These are phyloP conservation scores for Nicotiana paniculata DNA, from an alignment of 257 asterid species.

Conservation along the genomic window DNA sequence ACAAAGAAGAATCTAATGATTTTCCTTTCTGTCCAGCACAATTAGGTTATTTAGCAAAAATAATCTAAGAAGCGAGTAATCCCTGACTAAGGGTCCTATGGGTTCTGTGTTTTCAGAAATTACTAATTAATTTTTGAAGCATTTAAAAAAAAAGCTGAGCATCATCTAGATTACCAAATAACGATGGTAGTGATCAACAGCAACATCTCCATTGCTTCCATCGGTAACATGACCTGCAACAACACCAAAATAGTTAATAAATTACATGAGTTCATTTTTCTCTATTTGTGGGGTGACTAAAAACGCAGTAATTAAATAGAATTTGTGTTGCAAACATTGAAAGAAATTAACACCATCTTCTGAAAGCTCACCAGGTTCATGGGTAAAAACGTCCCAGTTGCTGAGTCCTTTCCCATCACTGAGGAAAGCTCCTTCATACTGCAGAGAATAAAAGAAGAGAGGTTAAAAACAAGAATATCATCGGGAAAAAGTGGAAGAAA, in stretches of 20 bases:
- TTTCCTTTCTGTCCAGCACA: no score
- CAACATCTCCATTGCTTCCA: slow-evolving; percentile 47
- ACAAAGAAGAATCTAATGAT: no score
- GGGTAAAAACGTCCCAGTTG: slow-evolving; percentile 48
- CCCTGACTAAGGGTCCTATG: neutral
- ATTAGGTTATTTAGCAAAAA: no score
- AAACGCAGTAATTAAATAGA: no score
- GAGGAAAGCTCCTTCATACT: slow-evolving; percentile 44
- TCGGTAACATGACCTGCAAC: slow-evolving; percentile 34
- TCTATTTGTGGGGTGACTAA: no score
- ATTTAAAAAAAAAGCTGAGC: neutral
- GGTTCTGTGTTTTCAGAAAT: neutral
- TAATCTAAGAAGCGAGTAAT: neutral
- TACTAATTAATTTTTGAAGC: neutral
- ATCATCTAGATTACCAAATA: slow-evolving; percentile 19
- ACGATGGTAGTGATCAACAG: slow-evolving; percentile 46
- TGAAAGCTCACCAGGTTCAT: slow-evolving; percentile 20
- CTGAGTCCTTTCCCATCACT: slow-evolving; percentile 42
- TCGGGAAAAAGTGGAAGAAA: neutral
- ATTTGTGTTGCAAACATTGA: neutral
- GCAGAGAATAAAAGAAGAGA: neutral
- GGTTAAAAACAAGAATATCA: neutral
- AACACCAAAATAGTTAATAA: neutral
- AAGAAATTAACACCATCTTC: no score
- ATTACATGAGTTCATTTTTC: no score